These are phyloP conservation scores for Theileria luwenshuni DNA, from an alignment of 169 alveolate genomes.

Conservation along the genomic window DNA sequence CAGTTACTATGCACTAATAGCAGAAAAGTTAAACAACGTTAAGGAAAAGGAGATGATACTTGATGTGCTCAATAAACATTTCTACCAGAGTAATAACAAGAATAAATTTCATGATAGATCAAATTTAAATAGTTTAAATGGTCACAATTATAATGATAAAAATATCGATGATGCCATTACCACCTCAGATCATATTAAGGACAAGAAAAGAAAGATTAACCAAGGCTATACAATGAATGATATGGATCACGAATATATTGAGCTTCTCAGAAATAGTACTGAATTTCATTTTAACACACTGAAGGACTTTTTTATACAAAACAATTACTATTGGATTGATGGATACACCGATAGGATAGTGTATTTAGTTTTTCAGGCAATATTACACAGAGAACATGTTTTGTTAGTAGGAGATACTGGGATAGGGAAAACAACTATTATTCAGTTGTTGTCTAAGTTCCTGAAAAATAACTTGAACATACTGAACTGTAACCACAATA, in stretches of 20 bases:
- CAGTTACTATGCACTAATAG: constrained; percentile 91
- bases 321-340: constrained; percentile 68
- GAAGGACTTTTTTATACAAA: constrained; percentile 28
- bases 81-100: constrained; percentile 63
- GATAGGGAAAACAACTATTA: constrained; percentile 97
- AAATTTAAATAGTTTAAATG: constrained; percentile 19
- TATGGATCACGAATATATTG: constrained; percentile 7
- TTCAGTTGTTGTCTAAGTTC: constrained; percentile 88
- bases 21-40: constrained; percentile 89
- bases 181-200: constrained; percentile 9
- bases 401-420: constrained; percentile 99
- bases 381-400: constrained; percentile 93
- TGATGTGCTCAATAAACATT: background rate
- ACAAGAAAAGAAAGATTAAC: background rate
- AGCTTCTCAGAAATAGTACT: background rate
- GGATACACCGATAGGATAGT: constrained; percentile 80
- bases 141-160: background rate
- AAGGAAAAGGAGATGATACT: constrained; percentile 70
- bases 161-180: background rate
- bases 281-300: background rate
- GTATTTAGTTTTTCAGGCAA: constrained; percentile 89
- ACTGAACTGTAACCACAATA: constrained; percentile 95
- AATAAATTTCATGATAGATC: too few relatives aligned
- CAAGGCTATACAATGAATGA: background rate
- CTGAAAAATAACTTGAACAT: constrained; percentile 68